Evolutionary conservation across 805 yeast species (phyloP), one percentile per base, ranked within the genome.

Genomic region (Yarrowia osloensis): DNA sequence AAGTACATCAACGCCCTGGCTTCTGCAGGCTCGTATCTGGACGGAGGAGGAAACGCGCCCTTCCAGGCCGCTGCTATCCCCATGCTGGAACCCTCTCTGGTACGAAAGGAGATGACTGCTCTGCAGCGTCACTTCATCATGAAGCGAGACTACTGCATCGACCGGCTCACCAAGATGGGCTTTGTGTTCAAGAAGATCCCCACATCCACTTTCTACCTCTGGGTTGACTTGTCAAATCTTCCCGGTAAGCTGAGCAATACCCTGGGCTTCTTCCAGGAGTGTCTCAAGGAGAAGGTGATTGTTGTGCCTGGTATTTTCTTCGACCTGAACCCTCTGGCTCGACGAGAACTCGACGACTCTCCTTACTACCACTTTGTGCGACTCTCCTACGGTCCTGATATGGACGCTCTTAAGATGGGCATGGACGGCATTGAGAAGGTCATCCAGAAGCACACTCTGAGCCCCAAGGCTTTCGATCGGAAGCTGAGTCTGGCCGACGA

Each of bases 241-340:
- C 88, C 88, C 0, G 84, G 84, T 0, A 85, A 85, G 73, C 75
- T 85, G 63, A 78, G 83, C 55, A 85, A 85, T 71, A 83, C 87
- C 72, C 78, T 85, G 47, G 88, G 88, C 0, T 85, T 85, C 71
- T 85, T 85, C 81, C 88, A 85, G 72, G 88, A 85, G 74, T 84
- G 86, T 68, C 76, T 85, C 49, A 87, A 84, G 71, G 87, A 85
- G 70, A 81, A 81, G 70, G 86, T 84, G 13, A 85, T 85, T 72
- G 82, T 83, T 35, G 88, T 85, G 21, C 88, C 88, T 3, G 88
- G 88, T 2, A 85, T 85, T 69, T 85, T 85, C 77, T 85, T 85
- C 73, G 84, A 85, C 72, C 79, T 85, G 70, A 85, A 85, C 70
- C 88, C 88, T 4, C 81, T 78, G 66, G 79, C 80, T 50, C 74